Evolutionary conservation across 78 protist species (phyloP), one percentile per base, ranked within the genome.

Genomic region (Neovahlkampfia damariscottae): DNA sequence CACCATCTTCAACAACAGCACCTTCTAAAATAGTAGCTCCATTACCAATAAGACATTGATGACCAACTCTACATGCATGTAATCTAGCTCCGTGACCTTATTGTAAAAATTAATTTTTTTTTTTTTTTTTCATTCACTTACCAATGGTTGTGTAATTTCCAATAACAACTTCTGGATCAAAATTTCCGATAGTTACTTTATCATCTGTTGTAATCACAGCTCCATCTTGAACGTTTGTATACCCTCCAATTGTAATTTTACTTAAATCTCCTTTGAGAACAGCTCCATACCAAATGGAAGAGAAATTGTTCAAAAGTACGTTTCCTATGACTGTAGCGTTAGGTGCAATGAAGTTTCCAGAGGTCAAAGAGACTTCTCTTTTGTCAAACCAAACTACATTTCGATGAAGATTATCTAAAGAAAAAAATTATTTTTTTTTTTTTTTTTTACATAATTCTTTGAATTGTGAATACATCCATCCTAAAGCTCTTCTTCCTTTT

Each of bases 271-370:
- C 79, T 5, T 70, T 67, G 27, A 76, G 27, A 7, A 62, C 70
- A 2, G 73, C 2, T 4, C 35, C 40, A n/a, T 41, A 77, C 81
- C 82, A 78, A 29, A 78, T 66, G 9, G 72, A 70, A 7, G 70
- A 5, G 8, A 0, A 10, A 9, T 29, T 36, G 1, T 9, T 2
- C 9, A 78, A 1, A 4, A 3, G 9, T 8, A 78, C 82, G 31
- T 5, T 34, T 9, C 82, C 82, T 6, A 78, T 31, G 67, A 78
- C 67, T 0, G 82, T 1, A 8, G 82, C 82, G 28, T 9, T 39
- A n/a, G 82, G 82, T 4, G 82, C 82, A 19, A 78, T 37, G 8
- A 67, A 78, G 35, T 39, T 8, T 31, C 7, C 7, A n/a, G 19
- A n/a, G 34, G 62, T n/a, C 62, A 50, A n/a, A 19, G 19, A n/a